These are phyloP conservation scores for Collybia mongolica DNA, from an alignment of 768 basidiomycete species.

Conservation along the genomic window DNA sequence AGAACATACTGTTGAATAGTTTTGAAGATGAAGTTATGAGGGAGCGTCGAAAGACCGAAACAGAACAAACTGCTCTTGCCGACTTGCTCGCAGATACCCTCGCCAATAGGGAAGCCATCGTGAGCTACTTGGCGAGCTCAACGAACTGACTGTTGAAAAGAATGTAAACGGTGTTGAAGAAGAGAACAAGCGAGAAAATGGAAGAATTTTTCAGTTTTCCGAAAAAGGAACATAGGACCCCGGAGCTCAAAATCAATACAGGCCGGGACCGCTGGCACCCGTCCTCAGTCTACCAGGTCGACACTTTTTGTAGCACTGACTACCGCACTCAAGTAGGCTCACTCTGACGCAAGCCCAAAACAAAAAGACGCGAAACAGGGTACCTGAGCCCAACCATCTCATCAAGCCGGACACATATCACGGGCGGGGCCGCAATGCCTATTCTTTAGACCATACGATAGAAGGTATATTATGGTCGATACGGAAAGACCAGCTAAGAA, in stretches of 20 bases:
- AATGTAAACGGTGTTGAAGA: neutral
- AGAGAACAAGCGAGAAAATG: neutral
- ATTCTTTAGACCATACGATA: too few species aligned
- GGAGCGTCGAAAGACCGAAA: constrained; percentile 18
- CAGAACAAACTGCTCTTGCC: constrained; percentile 18
- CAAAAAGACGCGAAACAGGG: too few species aligned
- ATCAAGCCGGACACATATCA: too few species aligned
- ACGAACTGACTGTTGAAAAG: constrained; percentile 1
- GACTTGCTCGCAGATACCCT: constrained; percentile 18
- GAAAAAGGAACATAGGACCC: neutral
- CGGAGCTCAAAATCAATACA: constrained; percentile 3
- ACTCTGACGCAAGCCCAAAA: too few species aligned
- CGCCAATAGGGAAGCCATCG: constrained; percentile 21
- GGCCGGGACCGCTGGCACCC: neutral
- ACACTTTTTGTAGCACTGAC: too few species aligned
- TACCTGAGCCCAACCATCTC: too few species aligned
- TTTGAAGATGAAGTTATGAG: constrained; percentile 14
- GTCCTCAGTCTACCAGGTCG: constrained; percentile 22
- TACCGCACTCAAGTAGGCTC: too few species aligned
- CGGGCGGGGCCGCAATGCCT: too few species aligned
- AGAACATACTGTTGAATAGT: constrained; percentile 15
- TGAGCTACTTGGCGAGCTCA: constrained; percentile 15
- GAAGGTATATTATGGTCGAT: constrained; percentile 31
- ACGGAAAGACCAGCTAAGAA: neutral
- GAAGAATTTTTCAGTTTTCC: constrained; percentile 3